phyloP scores from a whole-genome alignment of 306 rosid species.

The Quercus glauca region DNA sequence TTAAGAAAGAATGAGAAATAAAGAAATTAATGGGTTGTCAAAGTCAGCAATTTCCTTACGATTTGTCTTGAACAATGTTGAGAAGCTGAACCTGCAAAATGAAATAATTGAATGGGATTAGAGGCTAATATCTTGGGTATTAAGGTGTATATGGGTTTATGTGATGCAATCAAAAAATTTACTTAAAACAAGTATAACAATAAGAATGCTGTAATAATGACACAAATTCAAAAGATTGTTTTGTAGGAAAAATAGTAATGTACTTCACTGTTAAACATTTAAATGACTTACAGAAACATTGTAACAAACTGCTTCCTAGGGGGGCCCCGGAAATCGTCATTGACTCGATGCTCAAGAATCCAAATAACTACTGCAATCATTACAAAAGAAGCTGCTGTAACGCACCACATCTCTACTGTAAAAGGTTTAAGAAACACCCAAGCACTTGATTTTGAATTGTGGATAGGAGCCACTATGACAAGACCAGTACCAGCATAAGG shows the following conservation, averaged over 20 bases:
- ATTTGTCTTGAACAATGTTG: constrained; percentile 82
- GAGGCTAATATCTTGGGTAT: constrained; percentile 18
- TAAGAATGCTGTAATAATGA: background rate
- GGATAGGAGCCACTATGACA: constrained; percentile 82
- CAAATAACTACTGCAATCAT: constrained; percentile 78
- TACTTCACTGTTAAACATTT: background rate
- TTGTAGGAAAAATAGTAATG: background rate
- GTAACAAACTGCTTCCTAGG: constrained; percentile 79
- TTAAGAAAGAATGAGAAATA: constrained; percentile 3
- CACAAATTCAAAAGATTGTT: background rate
- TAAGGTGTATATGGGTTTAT: background rate
- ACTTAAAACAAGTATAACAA: background rate
- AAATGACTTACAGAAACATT: constrained; percentile 62
- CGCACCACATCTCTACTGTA: constrained; percentile 85
- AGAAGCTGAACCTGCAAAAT: constrained; percentile 93
- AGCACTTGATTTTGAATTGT: constrained; percentile 55
- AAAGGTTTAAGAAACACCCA: constrained; percentile 94
- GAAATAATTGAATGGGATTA: constrained; percentile 35
- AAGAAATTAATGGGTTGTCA: constrained; percentile 18
- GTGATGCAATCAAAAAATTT: constrained; percentile 8
- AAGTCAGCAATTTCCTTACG: constrained; percentile 56
- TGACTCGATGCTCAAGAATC: constrained; percentile 93
- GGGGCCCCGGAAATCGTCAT: constrained; percentile 87
- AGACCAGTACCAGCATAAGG: constrained; percentile 84
- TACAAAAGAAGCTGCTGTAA: constrained; percentile 66